Percentiles rank a stretch among this genome's conserved stretches.
phyloP scores from a whole-genome alignment of 169 alveolate species.

The Eimeria brunetti region DNA sequence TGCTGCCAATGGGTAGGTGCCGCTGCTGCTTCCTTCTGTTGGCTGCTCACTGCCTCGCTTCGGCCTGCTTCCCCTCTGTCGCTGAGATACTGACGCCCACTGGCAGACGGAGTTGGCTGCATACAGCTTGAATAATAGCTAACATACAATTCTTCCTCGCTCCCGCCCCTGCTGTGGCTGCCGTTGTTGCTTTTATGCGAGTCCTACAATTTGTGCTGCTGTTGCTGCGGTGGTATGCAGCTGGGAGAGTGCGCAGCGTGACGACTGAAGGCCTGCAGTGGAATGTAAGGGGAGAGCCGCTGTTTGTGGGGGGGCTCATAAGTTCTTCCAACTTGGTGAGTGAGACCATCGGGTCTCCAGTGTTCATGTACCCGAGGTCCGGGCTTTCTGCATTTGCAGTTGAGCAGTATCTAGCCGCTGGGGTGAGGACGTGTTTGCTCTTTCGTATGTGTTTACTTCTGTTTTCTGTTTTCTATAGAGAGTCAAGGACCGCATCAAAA shows the following conservation, averaged over 20 bases:
- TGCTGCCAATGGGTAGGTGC: constrained; percentile 25
- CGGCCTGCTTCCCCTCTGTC: neutral
- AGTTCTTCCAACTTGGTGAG: constrained; percentile 8
- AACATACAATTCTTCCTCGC: neutral
- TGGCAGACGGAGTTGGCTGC: too few relatives aligned
- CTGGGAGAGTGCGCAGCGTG: constrained; percentile 5
- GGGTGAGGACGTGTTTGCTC: neutral
- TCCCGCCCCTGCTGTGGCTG: neutral
- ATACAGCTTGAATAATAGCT: neutral
- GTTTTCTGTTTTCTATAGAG: neutral
- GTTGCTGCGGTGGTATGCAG: constrained; percentile 7
- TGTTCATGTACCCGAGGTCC: neutral
- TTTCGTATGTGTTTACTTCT: neutral
- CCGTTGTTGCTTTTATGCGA: neutral
- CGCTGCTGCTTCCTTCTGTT: neutral
- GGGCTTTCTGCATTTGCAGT: neutral
- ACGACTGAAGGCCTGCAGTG: constrained; percentile 10
- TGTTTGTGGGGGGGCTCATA: neutral
- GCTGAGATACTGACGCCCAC: neutral
- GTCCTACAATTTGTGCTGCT: neutral
- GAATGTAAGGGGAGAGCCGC: neutral
- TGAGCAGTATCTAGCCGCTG: neutral
- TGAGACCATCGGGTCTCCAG: neutral
- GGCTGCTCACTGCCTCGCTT: neutral
- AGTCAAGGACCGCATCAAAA: neutral